Conservation (phyloP, 345 rosid species). For the Eucalyptus pauciflora region DNA sequence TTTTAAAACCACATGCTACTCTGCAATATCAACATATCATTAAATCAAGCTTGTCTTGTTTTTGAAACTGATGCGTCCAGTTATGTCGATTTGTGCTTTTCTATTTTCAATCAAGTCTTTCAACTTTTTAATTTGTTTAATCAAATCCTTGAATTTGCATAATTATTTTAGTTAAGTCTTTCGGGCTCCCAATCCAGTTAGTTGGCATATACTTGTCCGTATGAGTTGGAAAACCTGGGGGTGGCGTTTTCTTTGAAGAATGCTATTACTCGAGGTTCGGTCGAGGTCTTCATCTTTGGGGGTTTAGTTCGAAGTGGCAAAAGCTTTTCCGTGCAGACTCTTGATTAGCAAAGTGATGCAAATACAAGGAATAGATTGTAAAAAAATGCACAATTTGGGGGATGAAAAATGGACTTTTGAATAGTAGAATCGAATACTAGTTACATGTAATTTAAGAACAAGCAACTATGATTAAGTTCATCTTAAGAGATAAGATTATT, state of each 20-base stretch:
- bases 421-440: not conserved
- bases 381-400: not conserved
- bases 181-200: not conserved
- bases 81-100: accelerated
- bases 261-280: not conserved
- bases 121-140: too few relatives aligned
- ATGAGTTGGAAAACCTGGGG: not conserved
- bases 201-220: not conserved
- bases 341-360: not conserved
- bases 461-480: not conserved
- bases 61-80: accelerated
- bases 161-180: not conserved
- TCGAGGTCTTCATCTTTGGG: not conserved
- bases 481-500: not conserved
- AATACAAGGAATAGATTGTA: not conserved
- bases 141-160: not conserved
- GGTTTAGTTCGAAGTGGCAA: not conserved
- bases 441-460: not conserved
- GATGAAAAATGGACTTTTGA: not conserved
- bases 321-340: not conserved
- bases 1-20: not conserved
- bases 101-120: not conserved
- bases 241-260: not conserved
- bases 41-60: too few relatives aligned
- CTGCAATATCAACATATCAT: accelerated